Evolutionary conservation across 208 protist species (phyloP), one percentile per base, ranked within the genome.

Genomic region (Trypanosoma brucei): DNA sequence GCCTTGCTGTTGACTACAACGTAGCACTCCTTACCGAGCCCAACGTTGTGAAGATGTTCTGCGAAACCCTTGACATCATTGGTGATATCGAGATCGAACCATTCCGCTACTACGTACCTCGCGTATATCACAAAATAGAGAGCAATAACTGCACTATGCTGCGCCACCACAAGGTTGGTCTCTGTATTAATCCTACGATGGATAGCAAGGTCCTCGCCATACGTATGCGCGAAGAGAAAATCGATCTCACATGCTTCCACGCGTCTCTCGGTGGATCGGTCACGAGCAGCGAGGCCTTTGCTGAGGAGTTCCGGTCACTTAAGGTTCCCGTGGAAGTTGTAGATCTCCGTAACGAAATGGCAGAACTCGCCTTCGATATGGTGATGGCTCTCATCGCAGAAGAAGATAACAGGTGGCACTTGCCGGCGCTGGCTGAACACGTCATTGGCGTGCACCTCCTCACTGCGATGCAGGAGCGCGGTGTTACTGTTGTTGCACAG

Each of bases 1-100:
- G 93, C 33, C 74, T 88, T 51, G 88, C 93, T n/a, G 86, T 96
- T 22, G 91, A 97, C 75, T 93, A 91, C 75, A 92, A 86, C 78
- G 76, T 93, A 45, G 76, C 93, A 11, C 72, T 97, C 33, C 67
- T 97, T 54, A 96, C 91, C 22, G 84, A 95, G 76, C 76, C 81
- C 34, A 89, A 87, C 70, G 70, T 95, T 42, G 85, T 90, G 51
- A 81, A 81, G 45, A 55, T 86, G 59, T 91, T 95, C 65, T 88
- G 79, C 68, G 83, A 95, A 55, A 67, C 76, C 38, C 45, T 91
- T 45, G 81, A 79, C 49, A 58, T 86, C n/a, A 11, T 63, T 8
- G 11, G 50, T 49, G 55, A 53, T 31, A 77, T 95, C 30, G 84
- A 92, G 67, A 86, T 95, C 55, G 78, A 88, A 68, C 79, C 89